Base-by-base conservation (phyloP, 2,329 filamentous ascomycete species). In the Paracamarosporium sp. region DNA sequence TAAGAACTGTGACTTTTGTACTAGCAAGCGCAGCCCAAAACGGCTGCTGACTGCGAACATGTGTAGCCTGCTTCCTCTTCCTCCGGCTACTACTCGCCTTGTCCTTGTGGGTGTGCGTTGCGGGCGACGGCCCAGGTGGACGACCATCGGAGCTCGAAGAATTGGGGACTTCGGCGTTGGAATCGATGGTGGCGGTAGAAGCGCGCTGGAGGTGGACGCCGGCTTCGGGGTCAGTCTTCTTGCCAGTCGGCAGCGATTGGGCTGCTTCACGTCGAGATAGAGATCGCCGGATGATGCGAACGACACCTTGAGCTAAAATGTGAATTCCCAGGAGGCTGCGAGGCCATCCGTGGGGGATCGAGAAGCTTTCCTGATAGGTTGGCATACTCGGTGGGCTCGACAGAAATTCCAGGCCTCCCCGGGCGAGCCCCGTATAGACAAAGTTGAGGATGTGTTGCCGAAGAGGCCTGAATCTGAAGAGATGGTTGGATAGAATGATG, bases 1-100 rank as follows among this genome's bases (percentile, higher is more conserved):
- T 95, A 72, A 96, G 89, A 79, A 97, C 92, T 68, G 95, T 94
- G 74, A 97, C 93, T 83, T 97, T 97, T 72, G 93, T 97, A 79
- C 92, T 97, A 50, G 93, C 93, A 67, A 97, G 86, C 46, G 93
- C 93, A 63, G 93, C 92, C 93, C 93, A 97, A 64, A 97, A 86
- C 47, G 93, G 93, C 79, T 97, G 93, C 72, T 92, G 89, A 75
- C 92, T 91, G 76, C 93, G 86, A 65, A 96, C 92, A 77, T 95
- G 91, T 57, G 92, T 93, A 72, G 91, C 94, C 79, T 96, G 92
- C 80, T 95, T 94, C 79, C 90, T 88, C 80, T 91, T 90, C 80
- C 92, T 95, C 79, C 95, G 96, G 62, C 85, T 96, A 64, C 85
- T 76, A 72, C 87, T 81, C 79, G 85, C 73, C 77, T 79, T 87